phyloP scores from a whole-genome alignment of 2,329 filamentous ascomycete genomes.

The Pseudogymnoascus sp. region DNA sequence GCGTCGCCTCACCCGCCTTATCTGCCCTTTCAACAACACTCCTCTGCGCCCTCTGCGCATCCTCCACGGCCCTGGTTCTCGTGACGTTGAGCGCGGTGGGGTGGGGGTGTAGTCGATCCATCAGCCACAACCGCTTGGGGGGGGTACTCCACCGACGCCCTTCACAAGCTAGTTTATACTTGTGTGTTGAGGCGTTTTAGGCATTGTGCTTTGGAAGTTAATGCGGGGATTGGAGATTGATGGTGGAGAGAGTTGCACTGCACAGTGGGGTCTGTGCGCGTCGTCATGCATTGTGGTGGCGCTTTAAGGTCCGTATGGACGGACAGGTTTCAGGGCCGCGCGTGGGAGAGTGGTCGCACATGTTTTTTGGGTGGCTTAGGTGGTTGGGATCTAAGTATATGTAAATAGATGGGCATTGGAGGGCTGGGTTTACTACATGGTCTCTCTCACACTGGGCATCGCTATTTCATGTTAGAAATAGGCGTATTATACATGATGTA shows the following conservation, averaged over 20 bases:
- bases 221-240: neutral
- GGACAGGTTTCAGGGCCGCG: too few species aligned
- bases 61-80: slow-evolving; percentile 55
- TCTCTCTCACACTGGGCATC: neutral
- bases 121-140: neutral
- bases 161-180: neutral
- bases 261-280: too few species aligned
- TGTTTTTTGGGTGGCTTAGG: too few species aligned
- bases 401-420: too few species aligned
- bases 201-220: neutral
- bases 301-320: too few species aligned
- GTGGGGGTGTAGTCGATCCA: slow-evolving; percentile 32
- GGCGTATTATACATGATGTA: neutral
- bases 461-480: neutral
- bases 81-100: slow-evolving; percentile 38
- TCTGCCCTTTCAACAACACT: slow-evolving; percentile 54
- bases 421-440: too few species aligned
- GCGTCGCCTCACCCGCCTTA: slow-evolving; percentile 51
- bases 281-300: too few species aligned
- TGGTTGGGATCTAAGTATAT: too few species aligned
- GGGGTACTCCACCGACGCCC: neutral
- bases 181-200: neutral
- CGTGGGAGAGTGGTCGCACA: too few species aligned
- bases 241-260: neutral
- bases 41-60: slow-evolving; percentile 63